A percentile compares a stretch with the other conserved stretches of the same genome.
These are phyloP conservation scores for Alternaria sp. DNA, from an alignment of 2,329 filamentous ascomycete species.

Conservation along the genomic window DNA sequence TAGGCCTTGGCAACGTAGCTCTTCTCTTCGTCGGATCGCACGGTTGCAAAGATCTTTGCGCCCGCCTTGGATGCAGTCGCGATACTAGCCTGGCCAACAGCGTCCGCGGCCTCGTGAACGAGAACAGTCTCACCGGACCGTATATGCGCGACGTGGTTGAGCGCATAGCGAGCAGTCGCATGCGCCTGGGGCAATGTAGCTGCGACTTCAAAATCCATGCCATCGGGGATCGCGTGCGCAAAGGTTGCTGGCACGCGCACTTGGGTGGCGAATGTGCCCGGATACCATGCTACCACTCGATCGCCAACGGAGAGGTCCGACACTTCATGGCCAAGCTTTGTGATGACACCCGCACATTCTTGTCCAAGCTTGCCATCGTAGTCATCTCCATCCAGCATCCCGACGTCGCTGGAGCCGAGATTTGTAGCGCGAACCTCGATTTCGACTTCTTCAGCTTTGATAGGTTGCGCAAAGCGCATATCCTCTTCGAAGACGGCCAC, in stretches of 20 bases:
- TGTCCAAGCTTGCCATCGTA: slow-evolving; percentile 3
- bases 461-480: background rate
- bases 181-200: slow-evolving; percentile 24
- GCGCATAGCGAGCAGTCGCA: slow-evolving; percentile 20
- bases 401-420: slow-evolving; percentile 16
- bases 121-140: slow-evolving; percentile 27
- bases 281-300: slow-evolving; percentile 15
- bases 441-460: slow-evolving; percentile 34
- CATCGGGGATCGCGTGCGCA: slow-evolving; percentile 13
- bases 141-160: slow-evolving; percentile 21
- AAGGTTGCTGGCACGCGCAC: slow-evolving; percentile 3
- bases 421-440: slow-evolving; percentile 37
- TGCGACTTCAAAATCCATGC: slow-evolving; percentile 20
- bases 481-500: slow-evolving; percentile 17
- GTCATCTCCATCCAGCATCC: slow-evolving; percentile 35
- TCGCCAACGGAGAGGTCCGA: slow-evolving; percentile 21
- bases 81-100: slow-evolving; percentile 14
- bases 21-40: slow-evolving; percentile 20
- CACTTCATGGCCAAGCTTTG: slow-evolving; percentile 10
- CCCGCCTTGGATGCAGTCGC: slow-evolving; percentile 18
- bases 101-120: slow-evolving; percentile 33
- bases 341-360: slow-evolving; percentile 29
- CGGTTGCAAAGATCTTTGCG: slow-evolving; percentile 36
- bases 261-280: slow-evolving; percentile 6
- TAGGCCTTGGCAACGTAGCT: slow-evolving; percentile 1